Conservation (phyloP, 2,329 filamentous ascomycete genomes). For the Venturia carpophila region DNA sequence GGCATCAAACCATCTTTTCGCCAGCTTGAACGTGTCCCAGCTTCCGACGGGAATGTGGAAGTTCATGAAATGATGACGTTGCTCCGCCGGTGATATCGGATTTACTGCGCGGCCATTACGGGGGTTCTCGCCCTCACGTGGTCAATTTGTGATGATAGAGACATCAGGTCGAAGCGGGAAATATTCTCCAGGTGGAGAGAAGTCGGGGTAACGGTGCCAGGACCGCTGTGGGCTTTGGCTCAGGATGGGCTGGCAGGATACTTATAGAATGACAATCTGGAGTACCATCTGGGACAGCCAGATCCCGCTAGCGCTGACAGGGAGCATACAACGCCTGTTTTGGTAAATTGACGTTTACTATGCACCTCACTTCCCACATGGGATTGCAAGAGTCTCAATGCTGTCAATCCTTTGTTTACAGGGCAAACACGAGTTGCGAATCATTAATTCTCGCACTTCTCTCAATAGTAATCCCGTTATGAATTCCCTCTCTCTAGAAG, state of each 20-base stretch:
- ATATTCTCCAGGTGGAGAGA: too few species aligned
- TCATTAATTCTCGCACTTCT: neutral
- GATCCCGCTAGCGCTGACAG: neutral
- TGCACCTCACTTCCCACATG: neutral
- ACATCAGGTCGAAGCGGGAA: too few species aligned
- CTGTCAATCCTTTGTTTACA: neutral
- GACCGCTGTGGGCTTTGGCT: neutral
- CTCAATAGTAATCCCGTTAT: neutral
- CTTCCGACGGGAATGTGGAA: neutral
- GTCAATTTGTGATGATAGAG: neutral
- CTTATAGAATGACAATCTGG: neutral
- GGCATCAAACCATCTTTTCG: too few species aligned
- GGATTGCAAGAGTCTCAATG: too few species aligned
- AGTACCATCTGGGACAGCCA: conserved; percentile 3
- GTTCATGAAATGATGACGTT: neutral
- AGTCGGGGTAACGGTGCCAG: too few species aligned
- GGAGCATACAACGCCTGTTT: neutral
- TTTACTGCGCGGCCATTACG: neutral
- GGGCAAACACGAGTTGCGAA: neutral
- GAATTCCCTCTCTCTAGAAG: neutral
- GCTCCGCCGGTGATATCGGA: neutral
- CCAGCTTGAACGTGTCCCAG: too few species aligned
- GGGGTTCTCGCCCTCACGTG: neutral
- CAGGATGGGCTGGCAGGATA: neutral
- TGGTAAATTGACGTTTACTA: too few species aligned